Base-by-base conservation (phyloP, 2,329 filamentous ascomycete genomes). In the Colletotrichum plurivorum region DNA sequence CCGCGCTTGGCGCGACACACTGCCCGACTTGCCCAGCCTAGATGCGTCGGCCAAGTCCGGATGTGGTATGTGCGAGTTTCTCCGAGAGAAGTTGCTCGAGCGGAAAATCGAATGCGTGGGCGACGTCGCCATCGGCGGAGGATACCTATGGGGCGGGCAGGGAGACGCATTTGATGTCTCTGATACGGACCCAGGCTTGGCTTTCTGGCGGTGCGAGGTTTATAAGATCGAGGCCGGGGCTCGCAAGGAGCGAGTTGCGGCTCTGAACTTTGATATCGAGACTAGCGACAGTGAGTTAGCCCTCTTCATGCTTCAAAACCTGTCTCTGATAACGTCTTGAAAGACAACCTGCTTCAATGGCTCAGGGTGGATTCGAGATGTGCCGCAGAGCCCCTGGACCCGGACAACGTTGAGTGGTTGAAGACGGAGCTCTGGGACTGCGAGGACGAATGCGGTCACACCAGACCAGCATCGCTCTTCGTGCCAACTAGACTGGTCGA, bases 151-250 rank as follows among this genome's bases (percentile, higher is more conserved):
- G 60, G 60, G 41, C 4, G 60, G 12, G 1, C 31, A 63, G 8
- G 18, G 60, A 41, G 27, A 56, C 9, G 16, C 27, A 4, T 48
- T 49, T 15, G 51, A 22, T 18, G 16, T 36, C 20, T 36, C n/a
- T 1, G 10, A 22, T 4, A 48, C 18, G 4, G 27, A 63, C 5
- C 20, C 43, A 2, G 60, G 60, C 6, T 36, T 63, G 15, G 51
- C 43, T 2, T 63, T 63, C 41, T 56, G 60, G 60, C 31, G 60
- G 9, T 56, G 60, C 16, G 51, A 56, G 41, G 39, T 63, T 4
- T 63, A 63, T 10, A 49, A 63, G 3, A 7, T 5, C 25, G 2
- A 49, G 46, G 20, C 7, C 20, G n/a, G 46, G 8, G 9, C 41
- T 10, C 25, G 16, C 1, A n/a, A 20, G 20, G 22, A n/a, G 1